Base-by-base conservation (phyloP, 2,329 filamentous ascomycete species). In the Paecilomyces formosus region DNA sequence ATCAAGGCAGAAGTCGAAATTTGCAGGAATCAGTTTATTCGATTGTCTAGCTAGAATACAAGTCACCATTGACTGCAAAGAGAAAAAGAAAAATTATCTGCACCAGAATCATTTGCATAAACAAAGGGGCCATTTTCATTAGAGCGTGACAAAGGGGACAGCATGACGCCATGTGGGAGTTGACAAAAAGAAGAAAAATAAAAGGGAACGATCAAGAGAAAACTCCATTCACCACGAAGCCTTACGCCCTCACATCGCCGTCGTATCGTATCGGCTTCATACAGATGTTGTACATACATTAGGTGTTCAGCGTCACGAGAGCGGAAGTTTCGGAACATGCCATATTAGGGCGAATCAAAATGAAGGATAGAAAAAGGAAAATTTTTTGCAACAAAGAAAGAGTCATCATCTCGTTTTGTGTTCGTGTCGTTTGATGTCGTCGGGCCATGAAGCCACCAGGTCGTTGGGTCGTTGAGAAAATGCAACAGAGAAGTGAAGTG, bases 361-460 rank as follows among this genome's bases (percentile, higher is more conserved):
- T 26, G 24, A 26, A 26, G 24, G 24, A 26, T 3, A 26, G 24
- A 26, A 26, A 18, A n/a, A 18, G 18, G 4, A 18, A 45, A 45
- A 45, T 7, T 28, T 52, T 28, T 24, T 52, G 21, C 26, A 24
- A 24, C 50, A 52, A 24, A 28, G 50, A 52, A 52, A 31, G 15
- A 28, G 22, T 55, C 53, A 55, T 55, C 33, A 30, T 55, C 28
- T 55, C 53, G 28, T 55, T 12, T 31, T 39, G 28, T 33, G 53
- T 55, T 57, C 50, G 33, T 57, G 52, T 51, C 56, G 21, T 49
- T 53, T 33, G 50, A 53, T 53, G 24, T 52, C 50, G 21, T 52
- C 15, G 50, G 21, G n/a, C 50, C 50, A 13, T 13, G 24, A 13
- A 11, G 21, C 21, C 50, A 13, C 50, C 50, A 26, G 21, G 21